A percentile compares a stretch with the other conserved stretches of the same genome.
phyloP scores from a whole-genome alignment of 2,329 filamentous ascomycete genomes.

The Aureobasidium sp. region DNA sequence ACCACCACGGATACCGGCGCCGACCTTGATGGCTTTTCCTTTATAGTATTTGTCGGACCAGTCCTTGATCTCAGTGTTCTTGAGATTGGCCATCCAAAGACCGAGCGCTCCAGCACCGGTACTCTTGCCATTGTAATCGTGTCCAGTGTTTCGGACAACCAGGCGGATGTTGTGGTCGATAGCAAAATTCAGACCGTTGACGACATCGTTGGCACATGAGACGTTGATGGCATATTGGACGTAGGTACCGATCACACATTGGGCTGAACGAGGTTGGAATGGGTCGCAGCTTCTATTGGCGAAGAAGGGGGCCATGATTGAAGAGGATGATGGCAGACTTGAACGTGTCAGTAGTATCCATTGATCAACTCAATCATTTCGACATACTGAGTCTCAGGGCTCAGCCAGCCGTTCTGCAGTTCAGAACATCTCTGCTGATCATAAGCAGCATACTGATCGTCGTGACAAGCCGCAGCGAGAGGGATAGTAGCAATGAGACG shows the following conservation, averaged over 20 bases:
- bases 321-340: conserved; percentile 24
- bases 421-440: conserved; percentile 37
- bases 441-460: conserved; percentile 32
- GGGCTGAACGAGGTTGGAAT: conserved; percentile 27
- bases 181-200: conserved; percentile 34
- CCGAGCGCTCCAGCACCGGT: conserved; percentile 54
- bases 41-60: conserved; percentile 38
- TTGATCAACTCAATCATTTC: background rate
- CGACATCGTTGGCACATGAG: conserved; percentile 22
- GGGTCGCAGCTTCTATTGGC: conserved; percentile 38
- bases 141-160: conserved; percentile 38
- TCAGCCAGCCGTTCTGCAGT: conserved; percentile 39
- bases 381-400: conserved; percentile 35
- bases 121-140: conserved; percentile 48
- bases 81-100: conserved; percentile 52
- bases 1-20: conserved; percentile 47
- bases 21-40: conserved; percentile 48
- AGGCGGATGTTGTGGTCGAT: conserved; percentile 44
- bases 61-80: conserved; percentile 38
- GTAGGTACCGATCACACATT: conserved; percentile 40
- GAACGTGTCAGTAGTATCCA: background rate
- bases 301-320: conserved; percentile 27
- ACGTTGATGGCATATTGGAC: conserved; percentile 29
- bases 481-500: conserved; percentile 48
- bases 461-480: conserved; percentile 48